Conservation (phyloP, 768 basidiomycete species). For the Cyclocybe aegerita region DNA sequence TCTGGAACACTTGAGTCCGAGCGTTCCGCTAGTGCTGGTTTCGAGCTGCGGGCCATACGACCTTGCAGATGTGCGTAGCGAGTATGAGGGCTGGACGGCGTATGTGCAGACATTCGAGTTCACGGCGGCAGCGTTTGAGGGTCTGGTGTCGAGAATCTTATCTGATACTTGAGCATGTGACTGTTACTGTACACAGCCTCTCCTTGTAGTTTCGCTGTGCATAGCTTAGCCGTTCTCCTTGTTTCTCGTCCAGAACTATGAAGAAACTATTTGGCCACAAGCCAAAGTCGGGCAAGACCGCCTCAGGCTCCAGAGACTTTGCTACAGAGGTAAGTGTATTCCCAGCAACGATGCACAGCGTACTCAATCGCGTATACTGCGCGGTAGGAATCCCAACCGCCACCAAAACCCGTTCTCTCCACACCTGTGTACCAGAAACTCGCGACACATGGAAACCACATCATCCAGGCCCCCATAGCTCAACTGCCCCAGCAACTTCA, state of each 20-base stretch:
- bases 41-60: conserved; percentile 73
- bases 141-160: conserved; percentile 26
- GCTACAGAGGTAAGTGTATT: conserved; percentile 24
- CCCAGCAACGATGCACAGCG: background rate
- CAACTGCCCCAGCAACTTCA: conserved; percentile 9
- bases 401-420: conserved; percentile 9
- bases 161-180: background rate
- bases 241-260: conserved; percentile 32
- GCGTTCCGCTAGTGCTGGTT: conserved; percentile 44
- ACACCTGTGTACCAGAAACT: conserved; percentile 41
- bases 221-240: background rate
- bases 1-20: conserved; percentile 37
- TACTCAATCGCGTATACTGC: background rate
- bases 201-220: background rate
- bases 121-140: conserved; percentile 49
- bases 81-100: conserved; percentile 23
- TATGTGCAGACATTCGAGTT: conserved; percentile 62
- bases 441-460: conserved; percentile 28
- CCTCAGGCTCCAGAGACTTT: conserved; percentile 29
- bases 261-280: conserved; percentile 59
- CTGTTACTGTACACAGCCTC: background rate
- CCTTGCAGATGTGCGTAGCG: conserved; percentile 28
- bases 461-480: conserved; percentile 10
- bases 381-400: conserved; percentile 15
- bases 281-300: conserved; percentile 29